Base-by-base conservation (phyloP, 495 filamentous ascomycete genomes). In the Penicillium pulvis region DNA sequence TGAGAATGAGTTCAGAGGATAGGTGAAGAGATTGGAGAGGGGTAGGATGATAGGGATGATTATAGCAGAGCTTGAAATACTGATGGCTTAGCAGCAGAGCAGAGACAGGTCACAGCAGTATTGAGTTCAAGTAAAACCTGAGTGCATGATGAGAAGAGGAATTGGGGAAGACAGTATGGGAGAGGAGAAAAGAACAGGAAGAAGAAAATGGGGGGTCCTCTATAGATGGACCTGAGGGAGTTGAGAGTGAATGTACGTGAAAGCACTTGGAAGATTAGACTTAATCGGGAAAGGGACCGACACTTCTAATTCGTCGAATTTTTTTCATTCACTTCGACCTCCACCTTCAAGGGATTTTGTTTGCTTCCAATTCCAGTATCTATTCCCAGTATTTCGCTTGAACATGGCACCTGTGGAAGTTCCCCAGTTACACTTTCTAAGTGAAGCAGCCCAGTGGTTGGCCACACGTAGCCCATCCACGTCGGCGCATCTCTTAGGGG, bases 401-500 rank as follows among this genome's bases (percentile, higher is more conserved):
- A 46, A 20, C 36, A 65, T 79, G 74, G 58, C 72, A 53, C 65
- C 69, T 44, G 62, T 69, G 36, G 75, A 77, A 24, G 49, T 69
- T 20, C 61, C 75, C 35, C 71, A 72, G 30, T 56, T 80, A 51
- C 63, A 68, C 12, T 84, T 79, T 60, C 68, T 85, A 9, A 72
- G 70, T 46, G 63, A 79, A 47, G 73, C 83, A 48, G 79, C 79
- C 0, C 66, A 71, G 36, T 60, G 72, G 26, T 64, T 85, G 28
- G 58, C 66, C 16, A 54, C 72, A 20, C 23, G 58, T 16, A 79
- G 78, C 43, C 79, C 83, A 4, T 76, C 81, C 6, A 79, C 78
- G 19, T 73, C 83, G 1, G 77, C 81, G 20, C 64, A 79, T 67
- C 65, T 85, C 28, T 68, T 79, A 57, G 68, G 66, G 49, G 60